Evolutionary conservation across 192 early-diverging fungal genomes (phyloP), one percentile per base, ranked within the genome.

Genomic region (Podila epigama): DNA sequence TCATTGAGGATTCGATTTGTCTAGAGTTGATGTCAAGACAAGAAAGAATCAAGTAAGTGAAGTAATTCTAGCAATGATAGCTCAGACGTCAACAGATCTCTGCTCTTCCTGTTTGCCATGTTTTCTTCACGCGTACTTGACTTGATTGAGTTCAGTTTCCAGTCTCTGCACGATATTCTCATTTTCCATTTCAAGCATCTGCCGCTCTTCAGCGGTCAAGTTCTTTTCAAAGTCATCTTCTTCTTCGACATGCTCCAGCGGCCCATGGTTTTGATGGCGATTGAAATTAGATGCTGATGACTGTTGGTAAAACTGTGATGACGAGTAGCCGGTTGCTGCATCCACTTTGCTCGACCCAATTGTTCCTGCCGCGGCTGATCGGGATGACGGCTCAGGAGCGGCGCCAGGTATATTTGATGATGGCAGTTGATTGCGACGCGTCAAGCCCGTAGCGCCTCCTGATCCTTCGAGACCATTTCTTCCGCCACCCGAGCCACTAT

Each of bases 181-280:
- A 72, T 94, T 94, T 62, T 94, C 92, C 58, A 78, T 56, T 53
- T 92, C 89, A 28, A 94, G 75, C 75, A 90, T 82, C 63, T 88
- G 83, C 55, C 89, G 67, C 44, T 90, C 83, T 53, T 87, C 83
- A 18, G 85, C 75, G 3, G 70, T 81, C 34, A 88, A 51, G 28
- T 77, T 63, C 5, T 80, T 57, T 44, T 85, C 84, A 58, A 90
- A 70, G 18, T 83, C 83, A 57, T 87, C 82, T 0, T 86, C 80
- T 6, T 80, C 63, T 13, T 69, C 68, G 11, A 40, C 66, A 44
- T 60, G 51, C 2, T 27, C 40, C n/a, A 36, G 34, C 20, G 18
- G 16, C 35, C 28, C 41, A 6, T 25, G 61, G 16, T 42, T 39
- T 8, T 39, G n/a, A 55, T 25, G 25, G 39, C 35, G 56, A 25